Evolutionary conservation across 2,329 filamentous ascomycete genomes (phyloP), one percentile per base, ranked within the genome.

Genomic region (Botrytis aclada): DNA sequence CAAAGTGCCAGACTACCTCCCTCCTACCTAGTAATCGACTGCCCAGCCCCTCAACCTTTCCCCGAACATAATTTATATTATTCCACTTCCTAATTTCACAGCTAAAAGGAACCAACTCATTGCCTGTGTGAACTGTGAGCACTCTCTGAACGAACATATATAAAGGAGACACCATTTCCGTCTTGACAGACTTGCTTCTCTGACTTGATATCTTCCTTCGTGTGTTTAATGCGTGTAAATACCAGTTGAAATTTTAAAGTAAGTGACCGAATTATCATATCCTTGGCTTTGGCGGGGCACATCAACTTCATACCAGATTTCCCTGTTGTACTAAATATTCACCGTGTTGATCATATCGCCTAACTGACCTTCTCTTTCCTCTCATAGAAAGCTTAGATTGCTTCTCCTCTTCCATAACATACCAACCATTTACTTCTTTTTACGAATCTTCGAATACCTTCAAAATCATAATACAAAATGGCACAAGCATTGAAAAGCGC

Each of bases 401-500:
- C 41, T 60, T 45, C 45, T 64, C 66, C 58, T 70, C 65, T 47
- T 58, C 58, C 45, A 56, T 22, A 16, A 62, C 41, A 41, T 58
- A 37, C 43, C 60, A 64, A 39, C 54, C 41, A 20, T 71, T 64
- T 29, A 71, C 69, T 64, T 54, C 43, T 16, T 39, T 25, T 51
- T 64, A 34, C 71, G 25, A 54, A 70, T 39, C 41, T 39, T 72
- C 65, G 41, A 63, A 70, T 37, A 62, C 12, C 34, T 37, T 51
- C 34, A 41, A 54, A 56, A 63, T n/a, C 64, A 56, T 32, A 73
- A 67, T 37, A 60, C 70, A 77, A 51, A 60, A 95, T 95, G 92
- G 90, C 92, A 77, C 87, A 89, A 80, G 85, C 86, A 78, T 85
- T 90, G 79, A 94, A 89, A 86, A 90, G 89, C 84, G 92, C 93